These are phyloP conservation scores for Salix viminalis DNA, from an alignment of 345 rosid species.

Conservation along the genomic window DNA sequence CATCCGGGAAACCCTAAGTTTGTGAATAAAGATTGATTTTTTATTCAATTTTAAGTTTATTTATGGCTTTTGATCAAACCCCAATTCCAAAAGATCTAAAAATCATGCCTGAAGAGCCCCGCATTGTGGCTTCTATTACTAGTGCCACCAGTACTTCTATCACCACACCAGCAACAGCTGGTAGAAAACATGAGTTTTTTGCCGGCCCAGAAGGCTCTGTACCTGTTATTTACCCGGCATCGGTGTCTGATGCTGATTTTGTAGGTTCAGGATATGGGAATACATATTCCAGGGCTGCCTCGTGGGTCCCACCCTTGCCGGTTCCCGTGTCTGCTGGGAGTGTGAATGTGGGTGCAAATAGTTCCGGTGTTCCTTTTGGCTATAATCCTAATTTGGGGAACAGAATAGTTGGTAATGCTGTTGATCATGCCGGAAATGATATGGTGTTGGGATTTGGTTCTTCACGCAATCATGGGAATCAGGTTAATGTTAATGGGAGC, in stretches of 20 bases:
- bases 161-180: neutral
- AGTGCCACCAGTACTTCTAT: neutral
- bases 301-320: slow-evolving; percentile 38
- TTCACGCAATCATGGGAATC: slow-evolving; percentile 30
- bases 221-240: slow-evolving; percentile 43
- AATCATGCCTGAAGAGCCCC: slow-evolving; percentile 44
- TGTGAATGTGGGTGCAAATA: slow-evolving; percentile 30
- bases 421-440: slow-evolving; percentile 39
- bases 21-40: slow-evolving; percentile 8
- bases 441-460: slow-evolving; percentile 25
- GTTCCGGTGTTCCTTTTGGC: slow-evolving; percentile 33
- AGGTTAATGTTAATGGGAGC: slow-evolving; percentile 25
- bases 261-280: slow-evolving; percentile 45
- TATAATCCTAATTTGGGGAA: slow-evolving; percentile 33
- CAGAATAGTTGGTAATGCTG: slow-evolving; percentile 44
- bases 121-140: slow-evolving; percentile 25
- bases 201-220: slow-evolving; percentile 30
- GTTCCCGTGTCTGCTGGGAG: slow-evolving; percentile 36
- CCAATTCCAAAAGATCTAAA: slow-evolving; percentile 40
- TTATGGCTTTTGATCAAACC: slow-evolving; percentile 65
- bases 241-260: slow-evolving; percentile 40
- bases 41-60: neutral
- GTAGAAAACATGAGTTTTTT: slow-evolving; percentile 33
- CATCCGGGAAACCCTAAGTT: slow-evolving; percentile 21
- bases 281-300: slow-evolving; percentile 18